These are phyloP conservation scores for Albatrellus sp. DNA, from an alignment of 1,284 basidiomycete genomes.

Conservation along the genomic window DNA sequence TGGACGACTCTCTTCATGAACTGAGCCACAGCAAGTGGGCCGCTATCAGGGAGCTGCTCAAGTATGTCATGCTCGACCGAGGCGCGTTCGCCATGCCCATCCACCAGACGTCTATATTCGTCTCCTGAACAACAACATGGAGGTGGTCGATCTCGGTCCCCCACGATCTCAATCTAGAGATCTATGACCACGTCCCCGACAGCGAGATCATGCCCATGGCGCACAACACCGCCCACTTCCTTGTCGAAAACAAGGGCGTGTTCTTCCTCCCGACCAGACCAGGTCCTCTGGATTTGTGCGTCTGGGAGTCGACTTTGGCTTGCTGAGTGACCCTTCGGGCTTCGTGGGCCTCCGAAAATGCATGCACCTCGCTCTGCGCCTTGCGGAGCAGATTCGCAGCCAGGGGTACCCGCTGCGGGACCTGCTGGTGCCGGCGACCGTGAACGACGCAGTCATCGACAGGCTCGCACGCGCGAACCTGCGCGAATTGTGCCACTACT, in stretches of 20 bases:
- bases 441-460: slow-evolving; percentile 18
- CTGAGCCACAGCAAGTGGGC: slow-evolving; percentile 11
- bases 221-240: slow-evolving; percentile 7
- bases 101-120: slow-evolving; percentile 17
- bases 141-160: slow-evolving; percentile 4
- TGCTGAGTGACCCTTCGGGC: slow-evolving; percentile 16
- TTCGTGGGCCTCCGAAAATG: slow-evolving; percentile 14
- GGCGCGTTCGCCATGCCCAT: slow-evolving; percentile 20
- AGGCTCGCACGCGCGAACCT: slow-evolving; percentile 29
- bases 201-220: slow-evolving; percentile 23
- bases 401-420: slow-evolving; percentile 22
- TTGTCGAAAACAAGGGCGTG: slow-evolving; percentile 14
- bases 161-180: slow-evolving; percentile 10
- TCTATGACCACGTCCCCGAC: slow-evolving; percentile 19
- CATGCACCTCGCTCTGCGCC: slow-evolving; percentile 15
- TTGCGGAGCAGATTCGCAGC: slow-evolving; percentile 19
- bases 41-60: slow-evolving; percentile 16
- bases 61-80: slow-evolving; percentile 18
- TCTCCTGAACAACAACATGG: slow-evolving; percentile 13
- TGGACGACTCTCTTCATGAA: slow-evolving; percentile 16
- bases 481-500: slow-evolving; percentile 49
- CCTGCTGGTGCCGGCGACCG: too few species aligned
- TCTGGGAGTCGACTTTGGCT: slow-evolving; percentile 20
- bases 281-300: slow-evolving; percentile 21
- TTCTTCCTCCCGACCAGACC: slow-evolving; percentile 20